A percentile compares a stretch with the other conserved stretches of the same genome.
These are phyloP conservation scores for Lophiotrema nucula DNA, from an alignment of 495 filamentous ascomycete genomes.

Conservation along the genomic window DNA sequence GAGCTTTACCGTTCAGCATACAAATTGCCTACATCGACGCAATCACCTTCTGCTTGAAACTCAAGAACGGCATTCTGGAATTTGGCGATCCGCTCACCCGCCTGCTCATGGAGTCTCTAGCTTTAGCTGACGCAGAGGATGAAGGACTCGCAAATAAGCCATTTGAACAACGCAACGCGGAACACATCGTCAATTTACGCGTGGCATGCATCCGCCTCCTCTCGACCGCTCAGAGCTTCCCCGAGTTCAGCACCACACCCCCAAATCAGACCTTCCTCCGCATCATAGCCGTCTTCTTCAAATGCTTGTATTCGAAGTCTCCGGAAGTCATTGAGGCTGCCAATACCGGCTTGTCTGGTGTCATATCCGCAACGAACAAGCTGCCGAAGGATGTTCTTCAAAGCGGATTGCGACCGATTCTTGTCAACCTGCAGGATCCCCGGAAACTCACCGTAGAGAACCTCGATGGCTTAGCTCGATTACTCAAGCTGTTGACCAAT, in stretches of 20 bases:
- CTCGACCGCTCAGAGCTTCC: slow-evolving; percentile 86
- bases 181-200: slow-evolving; percentile 85
- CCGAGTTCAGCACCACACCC: slow-evolving; percentile 72
- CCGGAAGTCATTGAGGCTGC: slow-evolving; percentile 91
- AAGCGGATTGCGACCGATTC: slow-evolving; percentile 86
- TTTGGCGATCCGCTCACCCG: slow-evolving; percentile 90
- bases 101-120: slow-evolving; percentile 86
- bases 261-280: slow-evolving; percentile 73
- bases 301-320: slow-evolving; percentile 88
- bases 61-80: slow-evolving; percentile 79
- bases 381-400: slow-evolving; percentile 94
- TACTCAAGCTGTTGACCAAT: slow-evolving; percentile 87
- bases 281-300: slow-evolving; percentile 96
- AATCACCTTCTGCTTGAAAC: slow-evolving; percentile 84
- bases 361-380: slow-evolving; percentile 84
- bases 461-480: slow-evolving; percentile 83
- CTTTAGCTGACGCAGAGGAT: slow-evolving; percentile 88
- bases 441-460: slow-evolving; percentile 85
- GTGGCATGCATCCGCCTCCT: slow-evolving; percentile 92
- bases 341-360: slow-evolving; percentile 78
- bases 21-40: slow-evolving; percentile 99
- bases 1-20: slow-evolving; percentile 84
- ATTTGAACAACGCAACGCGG: slow-evolving; percentile 83
- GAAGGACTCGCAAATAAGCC: slow-evolving; percentile 82
- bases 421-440: slow-evolving; percentile 93